A percentile compares a stretch with the other conserved stretches of the same genome.
Evolutionary conservation across 768 basidiomycete species (phyloP).

Genomic region (Boletus fagicola): DNA sequence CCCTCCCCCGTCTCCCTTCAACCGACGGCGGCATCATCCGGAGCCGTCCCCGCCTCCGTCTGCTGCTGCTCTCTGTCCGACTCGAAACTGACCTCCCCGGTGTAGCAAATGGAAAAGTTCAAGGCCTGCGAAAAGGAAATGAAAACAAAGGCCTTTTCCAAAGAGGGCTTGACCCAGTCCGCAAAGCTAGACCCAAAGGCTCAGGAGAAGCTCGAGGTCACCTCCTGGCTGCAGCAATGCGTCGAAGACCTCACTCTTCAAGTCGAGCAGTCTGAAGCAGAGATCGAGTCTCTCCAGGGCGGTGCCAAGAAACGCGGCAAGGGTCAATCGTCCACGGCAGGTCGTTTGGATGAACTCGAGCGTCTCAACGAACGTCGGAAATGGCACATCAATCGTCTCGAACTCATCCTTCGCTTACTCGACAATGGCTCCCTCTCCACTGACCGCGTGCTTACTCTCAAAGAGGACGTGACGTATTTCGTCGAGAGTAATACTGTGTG

Average conservation of each 20-base stretch:
- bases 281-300: slow-evolving; percentile 83
- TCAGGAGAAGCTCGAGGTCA: slow-evolving; percentile 91
- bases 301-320: slow-evolving; percentile 83
- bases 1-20: not conserved
- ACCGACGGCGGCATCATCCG: not conserved
- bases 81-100: slow-evolving; percentile 5
- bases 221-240: slow-evolving; percentile 80
- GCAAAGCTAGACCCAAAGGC: slow-evolving; percentile 95
- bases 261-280: slow-evolving; percentile 92
- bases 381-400: slow-evolving; percentile 92
- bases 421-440: slow-evolving; percentile 88
- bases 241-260: slow-evolving; percentile 93
- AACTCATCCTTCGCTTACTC: slow-evolving; percentile 87
- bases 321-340: slow-evolving; percentile 58
- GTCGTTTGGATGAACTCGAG: slow-evolving; percentile 83
- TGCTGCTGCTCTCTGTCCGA: slow-evolving; percentile 13
- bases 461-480: slow-evolving; percentile 95
- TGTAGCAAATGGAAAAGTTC: slow-evolving; percentile 99
- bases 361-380: slow-evolving; percentile 87
- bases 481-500: slow-evolving; percentile 93
- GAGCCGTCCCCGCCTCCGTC: slow-evolving; percentile 1
- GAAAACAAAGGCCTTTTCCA: slow-evolving; percentile 99
- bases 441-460: slow-evolving; percentile 77
- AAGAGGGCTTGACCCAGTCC: slow-evolving; percentile 94
- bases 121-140: slow-evolving; percentile 99